These are phyloP conservation scores for Neurospora sp. DNA, from an alignment of 495 filamentous ascomycete genomes.

Conservation along the genomic window DNA sequence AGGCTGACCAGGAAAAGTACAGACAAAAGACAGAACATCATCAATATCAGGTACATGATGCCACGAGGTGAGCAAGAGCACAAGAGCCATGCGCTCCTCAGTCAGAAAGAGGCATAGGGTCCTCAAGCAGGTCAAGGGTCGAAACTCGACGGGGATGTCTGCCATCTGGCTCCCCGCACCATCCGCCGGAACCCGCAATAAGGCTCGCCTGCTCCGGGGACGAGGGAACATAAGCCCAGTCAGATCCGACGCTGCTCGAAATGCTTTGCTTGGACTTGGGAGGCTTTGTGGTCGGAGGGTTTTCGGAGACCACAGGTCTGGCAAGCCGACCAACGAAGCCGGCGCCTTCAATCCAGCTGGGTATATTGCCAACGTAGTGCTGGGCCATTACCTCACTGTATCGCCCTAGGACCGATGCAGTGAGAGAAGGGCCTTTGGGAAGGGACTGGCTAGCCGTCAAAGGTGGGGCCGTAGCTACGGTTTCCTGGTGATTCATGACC, in stretches of 20 bases:
- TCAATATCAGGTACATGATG: neutral
- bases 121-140: neutral
- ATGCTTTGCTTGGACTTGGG: neutral
- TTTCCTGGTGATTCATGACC: neutral
- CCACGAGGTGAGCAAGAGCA: neutral
- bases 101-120: neutral
- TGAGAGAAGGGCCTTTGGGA: neutral
- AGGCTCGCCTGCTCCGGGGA: neutral
- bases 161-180: neutral
- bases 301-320: neutral
- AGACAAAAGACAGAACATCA: neutral
- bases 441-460: neutral
- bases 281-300: neutral
- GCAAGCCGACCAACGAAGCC: slow-evolving; percentile 3
- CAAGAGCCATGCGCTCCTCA: neutral
- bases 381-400: slow-evolving; percentile 1
- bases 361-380: neutral
- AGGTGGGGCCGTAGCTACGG: neutral
- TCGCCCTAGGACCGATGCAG: neutral
- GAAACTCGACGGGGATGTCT: neutral
- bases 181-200: neutral
- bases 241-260: neutral
- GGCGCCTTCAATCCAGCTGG: slow-evolving; percentile 5
- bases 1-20: neutral
- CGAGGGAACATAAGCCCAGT: neutral